Conservation (phyloP, 352 stramenopile genomes). For the Phytophthora gonapodyides region DNA sequence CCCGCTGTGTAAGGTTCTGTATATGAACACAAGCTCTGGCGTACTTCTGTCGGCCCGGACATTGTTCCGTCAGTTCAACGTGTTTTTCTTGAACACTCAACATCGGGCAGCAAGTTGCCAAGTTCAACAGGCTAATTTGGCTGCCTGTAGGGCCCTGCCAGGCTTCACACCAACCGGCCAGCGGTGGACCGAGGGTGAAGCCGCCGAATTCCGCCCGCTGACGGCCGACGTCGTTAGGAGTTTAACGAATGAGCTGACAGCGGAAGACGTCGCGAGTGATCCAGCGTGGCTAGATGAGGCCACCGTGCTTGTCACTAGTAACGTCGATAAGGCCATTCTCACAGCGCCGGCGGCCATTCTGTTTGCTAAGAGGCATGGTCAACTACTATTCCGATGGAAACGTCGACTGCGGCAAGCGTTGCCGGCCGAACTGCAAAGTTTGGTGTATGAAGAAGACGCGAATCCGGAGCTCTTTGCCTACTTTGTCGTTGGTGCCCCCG, state of each 20-base stretch:
- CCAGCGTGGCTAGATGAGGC: slow-evolving; percentile 14
- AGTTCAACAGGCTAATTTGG: slow-evolving; percentile 5
- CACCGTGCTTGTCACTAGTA: slow-evolving; percentile 20
- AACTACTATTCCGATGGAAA: slow-evolving; percentile 13
- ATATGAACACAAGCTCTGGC: too few relatives aligned
- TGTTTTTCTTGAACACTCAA: slow-evolving; percentile 13
- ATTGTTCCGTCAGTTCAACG: slow-evolving; percentile 7
- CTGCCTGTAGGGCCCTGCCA: slow-evolving; percentile 5
- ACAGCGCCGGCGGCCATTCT: too few relatives aligned
- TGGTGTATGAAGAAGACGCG: slow-evolving; percentile 19
- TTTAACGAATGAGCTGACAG: background rate
- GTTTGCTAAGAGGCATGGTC: background rate
- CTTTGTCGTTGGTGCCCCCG: slow-evolving; percentile 13
- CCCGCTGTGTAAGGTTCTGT: slow-evolving; percentile 21
- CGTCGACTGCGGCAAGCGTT: slow-evolving; percentile 3
- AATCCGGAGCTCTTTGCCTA: slow-evolving; percentile 22
- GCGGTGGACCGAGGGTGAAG: slow-evolving; percentile 3
- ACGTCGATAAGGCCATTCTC: slow-evolving; percentile 20
- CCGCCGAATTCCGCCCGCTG: slow-evolving; percentile 4
- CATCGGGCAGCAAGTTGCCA: slow-evolving; percentile 6
- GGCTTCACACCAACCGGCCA: background rate
- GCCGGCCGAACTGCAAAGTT: background rate
- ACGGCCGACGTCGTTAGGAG: slow-evolving; percentile 3
- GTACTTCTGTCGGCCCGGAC: too few relatives aligned
- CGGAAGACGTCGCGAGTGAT: slow-evolving; percentile 1